Evolutionary conservation across 140 eudicot species (phyloP), one percentile per base, ranked within the genome.

Genomic region (Erigeron philadelphicus): DNA sequence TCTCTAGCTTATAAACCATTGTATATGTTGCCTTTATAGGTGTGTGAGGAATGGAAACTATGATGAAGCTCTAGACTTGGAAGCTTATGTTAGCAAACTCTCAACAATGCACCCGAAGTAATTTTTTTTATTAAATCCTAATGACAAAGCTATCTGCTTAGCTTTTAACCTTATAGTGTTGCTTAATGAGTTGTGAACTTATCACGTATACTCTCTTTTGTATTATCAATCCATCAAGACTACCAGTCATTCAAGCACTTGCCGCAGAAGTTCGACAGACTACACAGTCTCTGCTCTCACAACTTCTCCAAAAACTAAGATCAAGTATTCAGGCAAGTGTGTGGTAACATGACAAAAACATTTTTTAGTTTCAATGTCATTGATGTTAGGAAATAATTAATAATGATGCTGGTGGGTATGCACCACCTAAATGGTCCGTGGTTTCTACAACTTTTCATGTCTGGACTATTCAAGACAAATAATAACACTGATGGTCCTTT

Each of bases 91-190:
- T 70, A 40, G 84, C 78, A 93, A 93, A 76, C 94, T 93, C 40
- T 84, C 90, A 13, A 84, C 98, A 70, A 93, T 93, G 98, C 98
- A 89, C 73, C 97, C 98, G 21, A 89, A 93, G 98, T 93, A 79
- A 76, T 70, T 75, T 63, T 11, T 44, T 67, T 71, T 50, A 16
- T n/a, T 16, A 42, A 64, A 41, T 55, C 7, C 21, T 67, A 55
- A 64, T 49, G 9, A 68, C 46, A 56, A 54, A 19, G 16, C 38
- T 18, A 62, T 25, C 3, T 43, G 35, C 53, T 41, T n/a, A 9
- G 21, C 68, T 65, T 50, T 63, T 67, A 73, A 63, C 38, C 46
- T 15, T 46, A 48, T 55, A 40, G 25, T 65, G 63, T 19, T 11
- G 15, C 66, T 76, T 54, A 53, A 57, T 71, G 42, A 66, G 67